Percentiles rank a stretch among this genome's conserved stretches.
Evolutionary conservation across 202 grass and related monocot species (phyloP).

Genomic region (Dendrocalamus latiflorus): DNA sequence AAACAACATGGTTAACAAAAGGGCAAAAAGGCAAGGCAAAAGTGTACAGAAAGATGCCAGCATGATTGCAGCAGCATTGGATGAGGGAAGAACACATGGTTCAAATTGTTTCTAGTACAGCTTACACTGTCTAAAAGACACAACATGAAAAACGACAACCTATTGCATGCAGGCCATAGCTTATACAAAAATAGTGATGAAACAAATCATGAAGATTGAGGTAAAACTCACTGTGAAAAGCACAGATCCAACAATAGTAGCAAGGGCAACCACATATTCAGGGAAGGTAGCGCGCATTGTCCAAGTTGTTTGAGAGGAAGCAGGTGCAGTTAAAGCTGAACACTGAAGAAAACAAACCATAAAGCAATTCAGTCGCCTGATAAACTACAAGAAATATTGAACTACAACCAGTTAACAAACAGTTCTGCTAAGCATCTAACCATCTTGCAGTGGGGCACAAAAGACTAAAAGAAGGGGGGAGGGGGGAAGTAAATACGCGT

Average conservation of each 20-base stretch:
- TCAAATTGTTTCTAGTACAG: conserved; percentile 1
- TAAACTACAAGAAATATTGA: background rate
- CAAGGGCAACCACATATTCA: conserved; percentile 92
- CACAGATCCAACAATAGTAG: conserved; percentile 93
- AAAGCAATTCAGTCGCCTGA: conserved; percentile 11
- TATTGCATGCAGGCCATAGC: background rate
- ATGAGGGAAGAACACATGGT: background rate
- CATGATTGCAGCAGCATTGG: background rate
- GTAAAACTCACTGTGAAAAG: conserved; percentile 70
- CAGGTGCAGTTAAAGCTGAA: conserved; percentile 58
- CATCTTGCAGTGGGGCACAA: background rate
- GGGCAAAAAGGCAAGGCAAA: background rate
- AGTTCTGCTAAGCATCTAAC: background rate
- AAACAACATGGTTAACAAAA: conserved; percentile 19
- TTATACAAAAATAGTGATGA: background rate
- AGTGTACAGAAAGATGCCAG: background rate
- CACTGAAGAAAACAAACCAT: conserved; percentile 43
- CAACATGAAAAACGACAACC: background rate
- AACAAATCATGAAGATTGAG: background rate
- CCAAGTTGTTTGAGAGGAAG: conserved; percentile 78
- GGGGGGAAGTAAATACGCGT: background rate
- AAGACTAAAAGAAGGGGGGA: background rate
- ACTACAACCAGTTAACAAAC: background rate
- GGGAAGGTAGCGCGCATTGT: conserved; percentile 88
- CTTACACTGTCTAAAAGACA: background rate